These are phyloP conservation scores for Eucalyptus regnans DNA, from an alignment of 345 rosid species.

Conservation along the genomic window DNA sequence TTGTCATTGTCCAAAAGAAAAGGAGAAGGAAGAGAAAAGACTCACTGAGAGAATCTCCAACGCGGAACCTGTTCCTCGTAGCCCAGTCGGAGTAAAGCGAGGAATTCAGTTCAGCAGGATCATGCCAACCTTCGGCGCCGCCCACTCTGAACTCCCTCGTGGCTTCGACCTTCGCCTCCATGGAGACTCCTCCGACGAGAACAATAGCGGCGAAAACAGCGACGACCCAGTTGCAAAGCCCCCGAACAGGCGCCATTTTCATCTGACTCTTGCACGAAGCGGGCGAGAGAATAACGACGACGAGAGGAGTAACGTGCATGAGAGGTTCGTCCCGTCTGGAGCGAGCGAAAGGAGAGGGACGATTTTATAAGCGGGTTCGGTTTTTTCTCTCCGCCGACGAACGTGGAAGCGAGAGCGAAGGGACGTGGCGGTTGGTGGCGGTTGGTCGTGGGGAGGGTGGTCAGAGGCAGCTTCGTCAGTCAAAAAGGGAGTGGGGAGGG, in stretches of 20 bases:
- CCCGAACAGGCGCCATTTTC: neutral
- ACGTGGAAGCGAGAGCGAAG: neutral
- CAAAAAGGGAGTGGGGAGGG: neutral
- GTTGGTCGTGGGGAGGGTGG: neutral
- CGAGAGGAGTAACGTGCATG: neutral
- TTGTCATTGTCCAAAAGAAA: neutral
- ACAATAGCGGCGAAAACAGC: neutral
- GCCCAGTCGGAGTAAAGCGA: slow-evolving; percentile 54
- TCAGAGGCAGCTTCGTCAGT: neutral
- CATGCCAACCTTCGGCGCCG: slow-evolving; percentile 49
- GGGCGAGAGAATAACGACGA: neutral
- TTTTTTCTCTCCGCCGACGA: neutral
- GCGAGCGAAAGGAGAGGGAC: neutral
- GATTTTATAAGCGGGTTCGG: neutral
- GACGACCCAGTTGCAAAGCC: neutral
- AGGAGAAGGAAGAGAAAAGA: neutral
- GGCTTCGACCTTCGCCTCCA: slow-evolving; percentile 14
- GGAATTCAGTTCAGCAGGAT: slow-evolving; percentile 30
- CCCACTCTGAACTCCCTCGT: slow-evolving; percentile 48
- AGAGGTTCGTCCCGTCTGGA: neutral
- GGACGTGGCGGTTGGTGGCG: neutral
- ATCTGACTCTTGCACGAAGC: neutral
- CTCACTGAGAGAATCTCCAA: slow-evolving; percentile 66
- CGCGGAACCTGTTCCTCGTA: slow-evolving; percentile 38
- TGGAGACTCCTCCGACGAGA: slow-evolving; percentile 1